Conservation (phyloP, 108 stramenopile genomes). For the Cyclostephanos tholiformis region DNA sequence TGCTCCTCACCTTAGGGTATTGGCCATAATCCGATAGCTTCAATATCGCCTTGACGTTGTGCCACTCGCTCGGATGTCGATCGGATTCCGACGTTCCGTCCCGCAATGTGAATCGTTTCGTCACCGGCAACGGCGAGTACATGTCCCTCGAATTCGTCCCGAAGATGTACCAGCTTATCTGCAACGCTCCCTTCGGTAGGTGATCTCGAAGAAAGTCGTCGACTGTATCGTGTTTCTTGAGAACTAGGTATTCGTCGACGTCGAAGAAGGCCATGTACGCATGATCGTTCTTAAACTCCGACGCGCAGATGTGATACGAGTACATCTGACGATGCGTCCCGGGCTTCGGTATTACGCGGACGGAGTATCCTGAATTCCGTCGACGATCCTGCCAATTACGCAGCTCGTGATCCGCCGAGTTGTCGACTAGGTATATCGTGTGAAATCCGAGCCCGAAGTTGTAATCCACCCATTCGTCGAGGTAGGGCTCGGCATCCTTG, state of each 20-base stretch:
- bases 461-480: conserved; percentile 76
- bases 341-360: conserved; percentile 41
- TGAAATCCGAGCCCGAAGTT: conserved; percentile 61
- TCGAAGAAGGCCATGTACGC: conserved; percentile 53
- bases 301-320: conserved; percentile 41
- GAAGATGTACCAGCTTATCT: conserved; percentile 56
- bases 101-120: conserved; percentile 57
- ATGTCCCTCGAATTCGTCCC: conserved; percentile 38
- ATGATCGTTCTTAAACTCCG: conserved; percentile 31
- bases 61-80: conserved; percentile 17
- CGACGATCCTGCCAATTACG: conserved; percentile 40
- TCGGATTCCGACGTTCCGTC: conserved; percentile 18
- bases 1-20: conserved; percentile 10
- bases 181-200: conserved; percentile 41
- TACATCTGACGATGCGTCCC: conserved; percentile 42
- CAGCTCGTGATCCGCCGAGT: conserved; percentile 53
- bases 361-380: conserved; percentile 14
- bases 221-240: conserved; percentile 39
- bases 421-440: conserved; percentile 57
- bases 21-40: conserved; percentile 28
- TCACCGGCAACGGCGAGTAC: conserved; percentile 58
- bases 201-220: conserved; percentile 47
- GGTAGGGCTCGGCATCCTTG: conserved; percentile 44
- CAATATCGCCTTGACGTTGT: conserved; percentile 26
- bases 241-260: conserved; percentile 45